Conservation (phyloP, 2,329 filamentous ascomycete species). For the Didymella pomorum region DNA sequence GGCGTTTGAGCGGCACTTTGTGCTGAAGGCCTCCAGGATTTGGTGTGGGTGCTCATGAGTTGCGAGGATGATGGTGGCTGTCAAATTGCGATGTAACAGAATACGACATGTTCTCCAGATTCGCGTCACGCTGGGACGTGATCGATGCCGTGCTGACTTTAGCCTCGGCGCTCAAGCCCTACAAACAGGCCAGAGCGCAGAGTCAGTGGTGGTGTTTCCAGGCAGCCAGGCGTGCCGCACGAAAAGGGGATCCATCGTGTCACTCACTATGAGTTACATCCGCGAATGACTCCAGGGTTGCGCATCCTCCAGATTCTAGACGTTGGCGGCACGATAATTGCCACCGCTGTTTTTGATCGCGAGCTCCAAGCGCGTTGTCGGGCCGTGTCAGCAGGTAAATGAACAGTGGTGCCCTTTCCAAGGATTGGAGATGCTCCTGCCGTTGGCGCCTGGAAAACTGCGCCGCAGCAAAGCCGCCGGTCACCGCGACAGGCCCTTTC, state of each 20-base stretch:
- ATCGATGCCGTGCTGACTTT: conserved; percentile 19
- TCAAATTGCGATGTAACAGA: conserved; percentile 10
- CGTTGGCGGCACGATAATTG: conserved; percentile 8
- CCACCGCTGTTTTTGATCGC: conserved; percentile 1
- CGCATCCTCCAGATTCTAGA: conserved; percentile 14
- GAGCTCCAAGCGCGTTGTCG: conserved; percentile 4
- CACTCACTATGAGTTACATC: conserved; percentile 4
- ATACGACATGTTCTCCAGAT: conserved; percentile 24
- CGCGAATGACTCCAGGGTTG: conserved; percentile 1
- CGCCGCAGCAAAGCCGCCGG: conserved; percentile 10
- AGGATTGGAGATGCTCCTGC: conserved; percentile 1
- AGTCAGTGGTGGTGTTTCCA: conserved; percentile 12
- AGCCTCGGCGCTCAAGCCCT: conserved; percentile 12
- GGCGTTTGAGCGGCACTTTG: neutral
- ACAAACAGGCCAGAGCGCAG: conserved; percentile 8
- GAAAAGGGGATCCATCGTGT: conserved; percentile 9
- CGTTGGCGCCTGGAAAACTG: neutral
- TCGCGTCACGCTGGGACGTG: conserved; percentile 19
- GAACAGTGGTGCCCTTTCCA: conserved; percentile 14
- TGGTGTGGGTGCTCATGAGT: neutral
- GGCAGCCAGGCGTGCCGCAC: conserved; percentile 9
- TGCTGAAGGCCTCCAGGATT: neutral
- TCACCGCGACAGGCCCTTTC: conserved; percentile 1
- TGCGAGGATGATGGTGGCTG: conserved; percentile 9
- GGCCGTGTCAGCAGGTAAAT: conserved; percentile 14